Conservation (phyloP, 495 filamentous ascomycete species). For the Hapsidospora chrysogenum region DNA sequence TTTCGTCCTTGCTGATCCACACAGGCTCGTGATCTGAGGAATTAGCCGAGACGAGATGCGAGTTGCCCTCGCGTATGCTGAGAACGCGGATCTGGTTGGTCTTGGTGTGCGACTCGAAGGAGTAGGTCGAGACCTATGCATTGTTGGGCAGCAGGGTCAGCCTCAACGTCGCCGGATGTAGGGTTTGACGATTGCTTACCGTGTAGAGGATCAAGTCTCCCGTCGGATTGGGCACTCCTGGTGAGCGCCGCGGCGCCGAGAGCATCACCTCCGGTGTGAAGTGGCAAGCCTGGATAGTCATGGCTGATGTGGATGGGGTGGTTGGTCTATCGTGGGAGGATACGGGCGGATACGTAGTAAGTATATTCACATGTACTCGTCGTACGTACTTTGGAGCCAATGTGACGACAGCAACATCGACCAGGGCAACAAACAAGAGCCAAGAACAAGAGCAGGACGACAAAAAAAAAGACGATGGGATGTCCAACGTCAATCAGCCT, state of each 20-base stretch:
- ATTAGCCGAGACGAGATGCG: conserved; percentile 47
- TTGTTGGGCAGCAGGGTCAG: no score
- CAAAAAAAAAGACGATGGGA: no score
- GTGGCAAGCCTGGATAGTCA: conserved; percentile 50
- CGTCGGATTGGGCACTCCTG: conserved; percentile 55
- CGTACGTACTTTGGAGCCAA: no score
- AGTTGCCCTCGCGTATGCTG: conserved; percentile 51
- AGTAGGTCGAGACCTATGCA: conserved; percentile 55
- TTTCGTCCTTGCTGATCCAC: conserved; percentile 54
- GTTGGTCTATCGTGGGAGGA: no score
- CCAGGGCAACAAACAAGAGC: no score
- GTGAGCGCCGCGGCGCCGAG: conserved; percentile 63
- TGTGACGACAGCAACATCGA: no score
- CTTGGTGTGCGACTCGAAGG: conserved; percentile 64
- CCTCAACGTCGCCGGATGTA: no score
- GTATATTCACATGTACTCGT: no score
- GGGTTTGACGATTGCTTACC: conserved; percentile 10
- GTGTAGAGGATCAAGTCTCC: conserved; percentile 58
- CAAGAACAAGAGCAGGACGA: no score
- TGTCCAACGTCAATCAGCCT: no score
- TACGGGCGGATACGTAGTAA: no score
- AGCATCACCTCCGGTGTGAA: conserved; percentile 75
- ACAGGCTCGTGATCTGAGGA: conserved; percentile 47
- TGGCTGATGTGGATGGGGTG: conserved; percentile 16
- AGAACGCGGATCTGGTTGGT: conserved; percentile 59